Base-by-base conservation (phyloP, 345 rosid genomes). In the Populus nigra region DNA sequence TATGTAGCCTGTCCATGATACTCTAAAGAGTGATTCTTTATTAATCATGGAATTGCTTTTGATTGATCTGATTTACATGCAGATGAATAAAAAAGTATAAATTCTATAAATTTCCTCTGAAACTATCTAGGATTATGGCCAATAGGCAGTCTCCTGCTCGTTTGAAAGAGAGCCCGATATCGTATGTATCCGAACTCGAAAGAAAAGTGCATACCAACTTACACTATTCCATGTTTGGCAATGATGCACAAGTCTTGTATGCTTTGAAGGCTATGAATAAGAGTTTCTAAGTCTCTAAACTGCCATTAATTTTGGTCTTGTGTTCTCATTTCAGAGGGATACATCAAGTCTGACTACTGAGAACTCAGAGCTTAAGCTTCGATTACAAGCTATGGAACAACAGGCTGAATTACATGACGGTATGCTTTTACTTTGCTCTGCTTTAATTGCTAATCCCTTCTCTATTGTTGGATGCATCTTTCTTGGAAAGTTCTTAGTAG, bases 331-430 rank as follows among this genome's bases (percentile, higher is more conserved):
- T 36, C 83, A 93, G 99, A 93, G 98, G 83, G 97, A 95, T 85
- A 91, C 97, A 17, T 84, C 89, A 38, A 93, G 91, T 76, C 84
- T 93, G 87, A 85, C 84, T 72, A 78, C 91, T 77, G 99, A 95
- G 84, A 95, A 93, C 83, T 86, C 93, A 77, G 99, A 96, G 84
- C 96, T 93, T 76, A 93, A 92, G 92, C 93, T 92, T 82, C 91
- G 91, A 77, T 84, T 95, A 76, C 97, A 93, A 83, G 91, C 92
- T 47, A 89, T 93, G 97, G 99, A 95, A 82, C 94, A 90, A 73
- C 96, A 93, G 81, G 94, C 94, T 83, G 92, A 91, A 80, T 78
- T 92, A 76, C 90, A 94, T 66, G 99, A 96, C 78, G 96, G 97
- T 96, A 86, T 36, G 80, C 72, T 53, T 50, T 25, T 69, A 55